Conservation (phyloP, 176 grass and related monocot genomes). For the Cenchrus fungigraminus region DNA sequence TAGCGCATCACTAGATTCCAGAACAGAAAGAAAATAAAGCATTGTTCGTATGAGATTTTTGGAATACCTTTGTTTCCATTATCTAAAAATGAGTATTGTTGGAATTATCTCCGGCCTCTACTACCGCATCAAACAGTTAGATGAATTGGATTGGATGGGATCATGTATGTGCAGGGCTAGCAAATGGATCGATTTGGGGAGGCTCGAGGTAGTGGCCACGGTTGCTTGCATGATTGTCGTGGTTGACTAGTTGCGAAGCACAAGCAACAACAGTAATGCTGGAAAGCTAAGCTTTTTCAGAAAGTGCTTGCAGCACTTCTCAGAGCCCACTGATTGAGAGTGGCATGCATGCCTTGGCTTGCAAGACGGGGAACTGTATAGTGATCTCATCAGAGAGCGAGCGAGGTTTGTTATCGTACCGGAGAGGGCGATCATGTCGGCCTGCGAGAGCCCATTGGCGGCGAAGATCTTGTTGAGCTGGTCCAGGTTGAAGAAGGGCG, state of each 20-base stretch:
- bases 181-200: neutral
- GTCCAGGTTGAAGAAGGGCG: too few species aligned
- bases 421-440: constrained; percentile 19
- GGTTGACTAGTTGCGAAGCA: neutral
- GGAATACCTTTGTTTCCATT: too few species aligned
- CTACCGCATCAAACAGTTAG: too few species aligned
- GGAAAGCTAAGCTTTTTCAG: neutral
- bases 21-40: too few species aligned
- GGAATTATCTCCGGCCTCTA: too few species aligned
- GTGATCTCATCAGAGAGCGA: too few species aligned
- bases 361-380: neutral
- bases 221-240: neutral
- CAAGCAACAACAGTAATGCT: neutral
- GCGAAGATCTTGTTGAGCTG: too few species aligned
- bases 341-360: neutral
- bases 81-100: too few species aligned
- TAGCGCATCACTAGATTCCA: too few species aligned
- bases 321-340: neutral
- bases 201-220: neutral
- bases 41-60: too few species aligned
- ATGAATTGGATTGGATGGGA: too few species aligned
- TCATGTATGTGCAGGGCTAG: neutral
- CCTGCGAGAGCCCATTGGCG: too few species aligned
- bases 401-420: constrained; percentile 19
- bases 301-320: neutral